phyloP scores from a whole-genome alignment of 352 stramenopile species.

The Globisporangium recalcitrans region DNA sequence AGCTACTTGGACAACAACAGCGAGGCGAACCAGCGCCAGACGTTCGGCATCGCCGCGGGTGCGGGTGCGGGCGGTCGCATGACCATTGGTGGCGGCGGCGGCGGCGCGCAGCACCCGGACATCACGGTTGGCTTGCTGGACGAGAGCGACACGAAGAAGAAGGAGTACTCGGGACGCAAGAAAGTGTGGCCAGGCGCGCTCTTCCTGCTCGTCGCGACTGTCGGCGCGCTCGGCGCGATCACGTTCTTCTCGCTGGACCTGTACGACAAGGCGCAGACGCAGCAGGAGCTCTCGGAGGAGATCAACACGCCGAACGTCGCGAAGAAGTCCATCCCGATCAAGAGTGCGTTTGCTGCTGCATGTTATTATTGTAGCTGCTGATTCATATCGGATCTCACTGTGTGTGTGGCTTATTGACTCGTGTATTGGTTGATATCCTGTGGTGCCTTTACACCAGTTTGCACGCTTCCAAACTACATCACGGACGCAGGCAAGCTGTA shows the following conservation, averaged over 20 bases:
- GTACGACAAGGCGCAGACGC: conserved; percentile 58
- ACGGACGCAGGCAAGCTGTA: conserved; percentile 57
- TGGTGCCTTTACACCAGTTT: conserved; percentile 33
- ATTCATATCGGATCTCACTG: background rate
- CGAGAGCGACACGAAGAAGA: conserved; percentile 32
- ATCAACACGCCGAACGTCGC: conserved; percentile 32
- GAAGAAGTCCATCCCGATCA: conserved; percentile 32
- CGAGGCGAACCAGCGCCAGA: conserved; percentile 24
- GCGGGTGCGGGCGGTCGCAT: conserved; percentile 1
- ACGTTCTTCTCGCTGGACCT: conserved; percentile 58
- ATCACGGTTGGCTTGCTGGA: conserved; percentile 74
- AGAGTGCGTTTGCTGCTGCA: conserved; percentile 27
- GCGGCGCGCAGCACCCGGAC: conserved; percentile 37
- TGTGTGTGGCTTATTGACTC: background rate
- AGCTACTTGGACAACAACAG: conserved; percentile 49
- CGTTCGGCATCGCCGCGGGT: conserved; percentile 3
- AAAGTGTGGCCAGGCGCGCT: conserved; percentile 75
- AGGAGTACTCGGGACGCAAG: conserved; percentile 62
- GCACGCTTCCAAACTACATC: conserved; percentile 65
- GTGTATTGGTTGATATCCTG: background rate
- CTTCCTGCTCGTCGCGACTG: conserved; percentile 54
- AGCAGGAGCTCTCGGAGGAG: conserved; percentile 50
- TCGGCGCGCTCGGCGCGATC: conserved; percentile 42
- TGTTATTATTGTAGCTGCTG: background rate
- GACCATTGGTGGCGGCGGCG: conserved; percentile 16